Conservation (phyloP, 306 rosid species). For the Cicer chorassanicum region DNA sequence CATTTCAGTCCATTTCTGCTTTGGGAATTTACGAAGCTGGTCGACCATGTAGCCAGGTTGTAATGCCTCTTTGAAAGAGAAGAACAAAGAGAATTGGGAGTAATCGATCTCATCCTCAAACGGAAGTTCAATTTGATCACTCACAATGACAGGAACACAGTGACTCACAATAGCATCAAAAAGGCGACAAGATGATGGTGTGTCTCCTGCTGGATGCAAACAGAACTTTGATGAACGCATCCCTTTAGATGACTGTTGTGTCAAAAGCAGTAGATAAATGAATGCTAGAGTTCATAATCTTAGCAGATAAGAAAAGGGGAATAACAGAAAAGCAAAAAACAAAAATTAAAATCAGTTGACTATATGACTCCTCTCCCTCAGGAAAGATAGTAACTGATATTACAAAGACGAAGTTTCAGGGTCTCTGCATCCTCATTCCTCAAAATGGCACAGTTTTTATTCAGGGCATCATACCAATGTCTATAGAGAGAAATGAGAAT, state of each 20-base stretch:
- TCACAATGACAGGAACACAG: slow-evolving; percentile 93
- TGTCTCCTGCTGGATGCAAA: slow-evolving; percentile 96
- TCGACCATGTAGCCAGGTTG: slow-evolving; percentile 79
- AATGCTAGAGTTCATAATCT: slow-evolving; percentile 41
- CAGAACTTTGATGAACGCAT: slow-evolving; percentile 95
- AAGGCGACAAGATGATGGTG: slow-evolving; percentile 97
- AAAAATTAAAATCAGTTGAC: slow-evolving; percentile 3
- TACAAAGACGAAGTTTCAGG: slow-evolving; percentile 33
- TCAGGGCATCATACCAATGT: slow-evolving; percentile 16
- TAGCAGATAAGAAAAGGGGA: slow-evolving; percentile 18
- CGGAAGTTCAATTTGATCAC: slow-evolving; percentile 97
- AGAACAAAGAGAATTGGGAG: slow-evolving; percentile 74
- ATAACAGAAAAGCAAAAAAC: background rate
- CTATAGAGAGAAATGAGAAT: background rate
- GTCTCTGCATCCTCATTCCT: slow-evolving; percentile 31
- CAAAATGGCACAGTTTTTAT: slow-evolving; percentile 29
- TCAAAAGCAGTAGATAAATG: slow-evolving; percentile 43
- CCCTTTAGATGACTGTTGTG: slow-evolving; percentile 77
- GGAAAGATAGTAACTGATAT: slow-evolving; percentile 26
- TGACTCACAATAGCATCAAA: slow-evolving; percentile 98
- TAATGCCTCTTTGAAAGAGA: slow-evolving; percentile 88
- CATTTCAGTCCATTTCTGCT: slow-evolving; percentile 88
- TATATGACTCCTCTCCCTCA: background rate
- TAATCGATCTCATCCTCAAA: slow-evolving; percentile 95
- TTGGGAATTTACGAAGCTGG: slow-evolving; percentile 73